These are phyloP conservation scores for Fusarium agapanthi DNA, from an alignment of 2,329 filamentous ascomycete genomes.

Conservation along the genomic window DNA sequence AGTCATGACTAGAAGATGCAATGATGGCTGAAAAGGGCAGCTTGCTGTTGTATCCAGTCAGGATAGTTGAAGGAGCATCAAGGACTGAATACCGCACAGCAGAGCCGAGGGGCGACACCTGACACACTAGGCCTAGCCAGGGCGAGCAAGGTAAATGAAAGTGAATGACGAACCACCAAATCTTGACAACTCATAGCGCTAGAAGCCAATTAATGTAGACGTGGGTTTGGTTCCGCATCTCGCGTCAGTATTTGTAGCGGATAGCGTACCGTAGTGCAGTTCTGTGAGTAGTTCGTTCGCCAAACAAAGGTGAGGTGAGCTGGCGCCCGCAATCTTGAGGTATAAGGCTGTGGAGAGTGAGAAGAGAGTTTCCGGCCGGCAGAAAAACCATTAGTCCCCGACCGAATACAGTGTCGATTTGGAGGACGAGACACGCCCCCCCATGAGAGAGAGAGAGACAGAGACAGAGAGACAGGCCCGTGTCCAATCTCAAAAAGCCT, in stretches of 20 bases:
- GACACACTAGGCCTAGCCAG: slow-evolving; percentile 18
- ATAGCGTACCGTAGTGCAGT: background rate
- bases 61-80: background rate
- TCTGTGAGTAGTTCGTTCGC: background rate
- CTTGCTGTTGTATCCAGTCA: slow-evolving; percentile 1
- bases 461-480: background rate
- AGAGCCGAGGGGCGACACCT: slow-evolving; percentile 28
- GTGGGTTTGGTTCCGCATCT: slow-evolving; percentile 5
- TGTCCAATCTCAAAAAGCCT: slow-evolving; percentile 8
- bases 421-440: background rate
- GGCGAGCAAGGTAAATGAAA: background rate
- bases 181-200: slow-evolving; percentile 17
- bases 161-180: slow-evolving; percentile 7
- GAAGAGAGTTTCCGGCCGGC: background rate
- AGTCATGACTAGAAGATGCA: background rate
- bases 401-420: slow-evolving; percentile 21
- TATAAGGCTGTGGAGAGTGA: slow-evolving; percentile 11
- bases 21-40: background rate
- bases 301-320: background rate
- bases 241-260: slow-evolving; percentile 18
- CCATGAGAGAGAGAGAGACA: background rate
- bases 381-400: background rate
- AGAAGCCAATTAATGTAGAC: background rate
- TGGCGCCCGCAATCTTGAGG: slow-evolving; percentile 12
- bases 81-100: background rate